Evolutionary conservation across 1,284 basidiomycete genomes (phyloP).

Genomic region (Pseudozyma thailandica): DNA sequence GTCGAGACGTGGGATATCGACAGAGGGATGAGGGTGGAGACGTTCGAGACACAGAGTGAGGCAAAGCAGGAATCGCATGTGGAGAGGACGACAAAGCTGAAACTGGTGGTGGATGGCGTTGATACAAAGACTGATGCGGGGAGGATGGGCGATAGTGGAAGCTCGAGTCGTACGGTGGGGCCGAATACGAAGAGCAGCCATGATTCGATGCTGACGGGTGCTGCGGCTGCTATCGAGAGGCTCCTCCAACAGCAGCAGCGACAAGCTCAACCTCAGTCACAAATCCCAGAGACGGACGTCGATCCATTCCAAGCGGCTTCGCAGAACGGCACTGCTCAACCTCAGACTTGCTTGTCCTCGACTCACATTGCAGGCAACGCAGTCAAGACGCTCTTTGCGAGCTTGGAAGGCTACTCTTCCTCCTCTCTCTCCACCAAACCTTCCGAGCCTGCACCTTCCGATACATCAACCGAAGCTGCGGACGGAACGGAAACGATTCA

Average conservation of each 20-base stretch:
- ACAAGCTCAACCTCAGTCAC: not conserved
- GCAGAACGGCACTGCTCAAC: not conserved
- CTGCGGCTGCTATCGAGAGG: constrained; percentile 56
- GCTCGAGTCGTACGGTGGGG: constrained; percentile 6
- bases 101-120: constrained; percentile 6
- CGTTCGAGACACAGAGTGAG: constrained; percentile 41
- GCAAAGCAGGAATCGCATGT: not conserved
- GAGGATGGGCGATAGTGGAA: constrained; percentile 9
- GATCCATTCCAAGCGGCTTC: constrained; percentile 11
- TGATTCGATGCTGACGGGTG: constrained; percentile 29
- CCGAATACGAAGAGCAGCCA: constrained; percentile 1
- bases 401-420: constrained; percentile 55
- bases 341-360: not conserved
- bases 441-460: not conserved
- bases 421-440: constrained; percentile 22
- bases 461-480: not conserved
- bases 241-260: constrained; percentile 39
- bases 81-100: constrained; percentile 17
- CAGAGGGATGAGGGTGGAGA: constrained; percentile 67
- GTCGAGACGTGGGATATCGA: constrained; percentile 66
- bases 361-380: constrained; percentile 6
- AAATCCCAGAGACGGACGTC: not conserved
- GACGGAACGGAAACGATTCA: constrained; percentile 24
- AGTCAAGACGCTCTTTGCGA: constrained; percentile 54
- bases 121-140: constrained; percentile 8